A percentile compares a stretch with the other conserved stretches of the same genome.
Evolutionary conservation across 129 eudicot species (phyloP).

Genomic region (Erigeron canadensis): DNA sequence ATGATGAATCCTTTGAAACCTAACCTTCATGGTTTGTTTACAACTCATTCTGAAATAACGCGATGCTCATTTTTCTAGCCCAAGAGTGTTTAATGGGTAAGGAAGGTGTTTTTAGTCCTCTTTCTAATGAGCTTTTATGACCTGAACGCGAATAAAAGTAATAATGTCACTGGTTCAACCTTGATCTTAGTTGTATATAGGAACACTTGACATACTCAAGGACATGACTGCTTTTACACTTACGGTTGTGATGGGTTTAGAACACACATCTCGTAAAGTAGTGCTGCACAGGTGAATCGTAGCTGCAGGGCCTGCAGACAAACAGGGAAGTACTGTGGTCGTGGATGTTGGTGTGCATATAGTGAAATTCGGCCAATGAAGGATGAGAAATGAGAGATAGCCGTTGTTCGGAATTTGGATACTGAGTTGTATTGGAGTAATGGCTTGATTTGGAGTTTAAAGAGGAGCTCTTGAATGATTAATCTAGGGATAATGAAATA

Average conservation of each 20-base stretch:
- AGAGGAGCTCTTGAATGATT: too few relatives aligned
- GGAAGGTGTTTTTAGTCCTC: slow-evolving; percentile 84
- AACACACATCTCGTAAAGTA: slow-evolving; percentile 34
- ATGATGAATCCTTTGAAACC: slow-evolving; percentile 2
- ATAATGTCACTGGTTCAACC: not conserved
- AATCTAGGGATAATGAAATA: too few relatives aligned
- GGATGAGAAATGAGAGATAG: too few relatives aligned
- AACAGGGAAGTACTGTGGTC: too few relatives aligned
- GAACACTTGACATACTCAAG: not conserved
- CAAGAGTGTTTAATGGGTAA: slow-evolving; percentile 83
- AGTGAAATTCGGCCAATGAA: too few relatives aligned
- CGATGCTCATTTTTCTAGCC: slow-evolving; percentile 97
- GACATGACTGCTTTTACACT: slow-evolving; percentile 36
- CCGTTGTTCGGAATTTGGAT: too few relatives aligned
- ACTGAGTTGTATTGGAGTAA: too few relatives aligned
- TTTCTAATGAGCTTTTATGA: slow-evolving; percentile 69
- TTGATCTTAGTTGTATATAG: not conserved
- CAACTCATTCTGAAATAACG: slow-evolving; percentile 93
- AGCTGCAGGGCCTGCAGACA: too few relatives aligned
- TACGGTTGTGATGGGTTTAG: slow-evolving; percentile 80
- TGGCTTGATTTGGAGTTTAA: too few relatives aligned
- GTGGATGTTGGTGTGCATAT: too few relatives aligned
- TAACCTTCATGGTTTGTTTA: slow-evolving; percentile 87
- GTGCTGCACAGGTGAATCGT: too few relatives aligned
- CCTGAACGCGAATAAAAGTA: slow-evolving; percentile 43